Base-by-base conservation (phyloP, 176 grass and related monocot genomes). In the Bothriochloa decipiens region DNA sequence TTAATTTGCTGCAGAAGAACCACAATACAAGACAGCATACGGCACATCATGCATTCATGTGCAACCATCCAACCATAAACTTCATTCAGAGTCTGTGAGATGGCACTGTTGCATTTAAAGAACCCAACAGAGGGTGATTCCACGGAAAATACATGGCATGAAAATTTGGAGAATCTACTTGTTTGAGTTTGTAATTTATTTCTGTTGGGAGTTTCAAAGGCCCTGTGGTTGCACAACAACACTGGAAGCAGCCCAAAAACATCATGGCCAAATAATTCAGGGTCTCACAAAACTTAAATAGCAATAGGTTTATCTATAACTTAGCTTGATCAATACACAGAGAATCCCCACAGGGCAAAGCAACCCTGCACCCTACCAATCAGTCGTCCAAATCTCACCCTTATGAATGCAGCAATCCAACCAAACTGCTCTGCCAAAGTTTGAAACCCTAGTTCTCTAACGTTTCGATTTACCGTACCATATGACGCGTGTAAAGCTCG, bases 391-490 rank as follows among this genome's bases (percentile, higher is more conserved):
- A n/a, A 89, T 65, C 52, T 42, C n/a, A 13, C 46, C 29, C 43
- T 35, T 7, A 18, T 22, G 55, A 86, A 88, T 88, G 86, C 73
- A 58, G 60, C 46, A 66, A 74, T 28, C 68, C 82, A 22, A 20
- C 32, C 61, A 69, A 43, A 71, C 67, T 76, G 32, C 18, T 47
- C 39, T 7, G 20, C n/a, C 50, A 13, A 72, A 65, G 66, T 33
- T 28, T 0, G 28, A 53, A 75, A 75, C 70, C 22, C 85, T 87
- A 81, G 33, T 7, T 8, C 1, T 13, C 46, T 5, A 29, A 20
- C 5, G 14, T 9, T 7, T 39, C 11, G 35, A 57, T 22, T 60
- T 8, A 29, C 52, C 49, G 13, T 29, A 15, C 13, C 2, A 10
- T 61, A 15, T 3, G n/a, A 82, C 49, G 29, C 46, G 17, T 17